Evolutionary conservation across 164 flowering plant species (phyloP).

Genomic region (Chloranthus sessilifolius): DNA sequence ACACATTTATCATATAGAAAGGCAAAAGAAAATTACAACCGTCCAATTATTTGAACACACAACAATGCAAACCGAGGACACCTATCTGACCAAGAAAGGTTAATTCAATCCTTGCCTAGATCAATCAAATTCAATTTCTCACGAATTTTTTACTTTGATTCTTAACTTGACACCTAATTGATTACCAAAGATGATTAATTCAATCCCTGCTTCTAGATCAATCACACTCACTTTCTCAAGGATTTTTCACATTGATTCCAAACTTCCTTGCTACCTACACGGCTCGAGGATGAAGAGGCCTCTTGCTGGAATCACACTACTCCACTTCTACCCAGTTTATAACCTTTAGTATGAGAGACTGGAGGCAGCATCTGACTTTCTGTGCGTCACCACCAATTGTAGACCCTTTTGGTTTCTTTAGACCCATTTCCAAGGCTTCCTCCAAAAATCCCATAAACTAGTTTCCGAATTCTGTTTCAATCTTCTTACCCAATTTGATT

Average conservation of each 20-base stretch:
- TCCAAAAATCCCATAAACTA: constrained; percentile 97
- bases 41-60: no score
- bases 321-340: constrained; percentile 95
- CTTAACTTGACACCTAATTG: no score
- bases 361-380: constrained; percentile 40
- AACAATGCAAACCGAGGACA: no score
- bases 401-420: constrained; percentile 51
- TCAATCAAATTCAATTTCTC: no score
- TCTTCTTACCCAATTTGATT: constrained; percentile 66
- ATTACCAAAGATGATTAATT: no score
- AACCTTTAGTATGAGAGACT: constrained; percentile 67
- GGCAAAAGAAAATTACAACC: no score
- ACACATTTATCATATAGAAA: no score
- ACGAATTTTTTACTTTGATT: no score
- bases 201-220: no score
- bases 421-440: constrained; percentile 65
- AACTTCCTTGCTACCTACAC: constrained; percentile 73
- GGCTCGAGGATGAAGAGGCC: constrained; percentile 75
- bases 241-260: constrained; percentile 90
- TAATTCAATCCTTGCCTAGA: no score
- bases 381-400: constrained; percentile 36
- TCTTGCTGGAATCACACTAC: constrained; percentile 53
- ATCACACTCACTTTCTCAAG: constrained; percentile 29
- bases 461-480: constrained; percentile 73
- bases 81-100: no score